A percentile compares a stretch with the other conserved stretches of the same genome.
Evolutionary conservation across 805 yeast species (phyloP).

Genomic region (Myxozyma melibiosi): DNA sequence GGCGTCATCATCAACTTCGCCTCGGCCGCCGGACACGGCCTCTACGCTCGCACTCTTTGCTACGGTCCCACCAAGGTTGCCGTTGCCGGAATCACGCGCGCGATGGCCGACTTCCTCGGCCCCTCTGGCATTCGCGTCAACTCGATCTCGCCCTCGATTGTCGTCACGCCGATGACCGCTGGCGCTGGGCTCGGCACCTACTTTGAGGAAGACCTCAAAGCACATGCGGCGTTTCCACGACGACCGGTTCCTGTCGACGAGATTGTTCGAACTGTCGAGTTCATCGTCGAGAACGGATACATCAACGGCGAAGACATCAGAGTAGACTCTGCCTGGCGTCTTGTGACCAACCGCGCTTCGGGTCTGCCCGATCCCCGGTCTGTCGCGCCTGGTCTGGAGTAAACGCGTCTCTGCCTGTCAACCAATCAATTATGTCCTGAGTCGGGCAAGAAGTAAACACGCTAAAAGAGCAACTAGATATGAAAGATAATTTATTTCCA

Average conservation of each 20-base stretch:
- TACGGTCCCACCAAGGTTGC: constrained; percentile 33
- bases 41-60: constrained; percentile 31
- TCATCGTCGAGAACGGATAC: neutral
- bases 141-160: constrained; percentile 69
- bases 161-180: constrained; percentile 46
- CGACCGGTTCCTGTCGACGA: constrained; percentile 1
- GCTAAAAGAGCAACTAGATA: too few relatives aligned
- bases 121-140: constrained; percentile 59
- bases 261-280: neutral
- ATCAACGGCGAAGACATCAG: constrained; percentile 6
- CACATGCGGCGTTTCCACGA: constrained; percentile 1
- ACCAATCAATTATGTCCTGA: too few relatives aligned
- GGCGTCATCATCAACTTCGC: constrained; percentile 3
- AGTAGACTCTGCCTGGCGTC: neutral
- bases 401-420: too few relatives aligned
- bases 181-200: neutral
- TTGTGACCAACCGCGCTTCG: neutral
- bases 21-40: constrained; percentile 27
- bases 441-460: too few relatives aligned
- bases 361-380: neutral
- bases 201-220: neutral
- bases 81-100: constrained; percentile 29
- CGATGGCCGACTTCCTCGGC: constrained; percentile 30
- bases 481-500: too few relatives aligned
- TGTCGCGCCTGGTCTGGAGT: constrained; percentile 1